Evolutionary conservation across 2,329 filamentous ascomycete genomes (phyloP).

Genomic region (Microdochium bolleyi): DNA sequence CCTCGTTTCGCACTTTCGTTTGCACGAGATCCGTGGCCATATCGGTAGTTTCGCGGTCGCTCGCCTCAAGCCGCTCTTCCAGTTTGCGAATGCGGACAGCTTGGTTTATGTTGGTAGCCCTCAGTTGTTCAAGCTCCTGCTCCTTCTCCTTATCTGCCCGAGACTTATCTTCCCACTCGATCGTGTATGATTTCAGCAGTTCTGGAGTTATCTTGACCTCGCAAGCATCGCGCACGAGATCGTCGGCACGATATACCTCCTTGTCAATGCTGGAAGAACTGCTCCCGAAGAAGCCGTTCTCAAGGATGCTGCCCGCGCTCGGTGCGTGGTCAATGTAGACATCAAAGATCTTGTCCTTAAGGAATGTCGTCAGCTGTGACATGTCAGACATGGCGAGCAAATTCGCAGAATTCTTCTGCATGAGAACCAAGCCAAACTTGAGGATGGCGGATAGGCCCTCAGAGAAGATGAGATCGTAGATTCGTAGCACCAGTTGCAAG

Average conservation of each 20-base stretch:
- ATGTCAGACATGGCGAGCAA: slow-evolving; percentile 86
- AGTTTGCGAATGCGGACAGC: slow-evolving; percentile 73
- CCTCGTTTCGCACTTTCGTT: slow-evolving; percentile 89
- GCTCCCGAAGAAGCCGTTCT: slow-evolving; percentile 95
- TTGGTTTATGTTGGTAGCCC: slow-evolving; percentile 57
- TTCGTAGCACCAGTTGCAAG: slow-evolving; percentile 87
- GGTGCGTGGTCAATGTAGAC: slow-evolving; percentile 94
- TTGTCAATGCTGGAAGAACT: slow-evolving; percentile 86
- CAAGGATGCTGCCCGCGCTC: slow-evolving; percentile 84
- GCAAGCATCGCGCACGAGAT: slow-evolving; percentile 88
- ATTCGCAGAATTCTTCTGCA: slow-evolving; percentile 83
- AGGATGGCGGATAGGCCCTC: slow-evolving; percentile 90
- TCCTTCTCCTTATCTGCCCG: slow-evolving; percentile 76
- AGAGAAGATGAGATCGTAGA: slow-evolving; percentile 91
- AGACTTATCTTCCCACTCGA: slow-evolving; percentile 89
- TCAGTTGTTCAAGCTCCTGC: slow-evolving; percentile 68
- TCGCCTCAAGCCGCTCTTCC: slow-evolving; percentile 81
- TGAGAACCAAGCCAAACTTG: slow-evolving; percentile 89
- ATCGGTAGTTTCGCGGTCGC: slow-evolving; percentile 83
- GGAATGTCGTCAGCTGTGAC: slow-evolving; percentile 76
- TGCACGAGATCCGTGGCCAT: slow-evolving; percentile 87
- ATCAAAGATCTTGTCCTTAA: slow-evolving; percentile 92
- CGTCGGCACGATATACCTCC: slow-evolving; percentile 90
- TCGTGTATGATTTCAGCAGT: slow-evolving; percentile 69
- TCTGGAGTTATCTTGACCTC: slow-evolving; percentile 79